These are phyloP conservation scores for Plectosphaerella plurivora DNA, from an alignment of 2,329 filamentous ascomycete genomes.

Conservation along the genomic window DNA sequence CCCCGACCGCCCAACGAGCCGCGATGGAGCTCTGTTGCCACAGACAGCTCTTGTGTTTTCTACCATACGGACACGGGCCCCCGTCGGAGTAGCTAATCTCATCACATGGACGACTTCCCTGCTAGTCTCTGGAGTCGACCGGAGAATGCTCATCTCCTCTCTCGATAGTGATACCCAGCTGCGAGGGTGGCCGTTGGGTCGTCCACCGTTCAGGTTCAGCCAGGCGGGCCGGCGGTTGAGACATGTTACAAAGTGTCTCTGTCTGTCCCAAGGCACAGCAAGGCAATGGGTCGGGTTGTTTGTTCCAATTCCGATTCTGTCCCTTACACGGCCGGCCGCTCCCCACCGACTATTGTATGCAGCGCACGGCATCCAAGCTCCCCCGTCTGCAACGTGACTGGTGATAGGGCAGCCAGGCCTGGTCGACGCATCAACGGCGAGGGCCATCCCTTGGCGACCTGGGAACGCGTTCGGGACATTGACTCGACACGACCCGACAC, in stretches of 20 bases:
- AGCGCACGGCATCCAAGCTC: no score
- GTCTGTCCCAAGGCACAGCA: not conserved
- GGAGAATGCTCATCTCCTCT: constrained; percentile 3
- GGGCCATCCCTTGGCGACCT: not conserved
- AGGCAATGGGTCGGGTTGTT: not conserved
- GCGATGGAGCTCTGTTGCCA: no score
- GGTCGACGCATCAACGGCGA: constrained; percentile 1
- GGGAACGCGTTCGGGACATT: not conserved
- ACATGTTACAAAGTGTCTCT: not conserved
- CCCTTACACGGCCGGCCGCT: not conserved
- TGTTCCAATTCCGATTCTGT: not conserved
- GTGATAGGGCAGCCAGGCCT: not conserved
- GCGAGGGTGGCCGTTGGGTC: not conserved
- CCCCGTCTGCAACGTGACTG: not conserved
- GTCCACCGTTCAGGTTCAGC: no score
- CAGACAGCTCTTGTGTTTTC: no score
- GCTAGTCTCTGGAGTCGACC: not conserved
- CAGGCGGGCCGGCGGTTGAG: no score
- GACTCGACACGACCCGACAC: no score
- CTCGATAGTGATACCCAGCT: not conserved
- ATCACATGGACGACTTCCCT: not conserved
- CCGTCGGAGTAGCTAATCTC: not conserved
- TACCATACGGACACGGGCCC: not conserved
- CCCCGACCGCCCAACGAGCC: no score
- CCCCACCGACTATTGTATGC: not conserved